Evolutionary conservation across 2,329 filamentous ascomycete genomes (phyloP), one percentile per base, ranked within the genome.

Genomic region (Colletotrichum incanum): DNA sequence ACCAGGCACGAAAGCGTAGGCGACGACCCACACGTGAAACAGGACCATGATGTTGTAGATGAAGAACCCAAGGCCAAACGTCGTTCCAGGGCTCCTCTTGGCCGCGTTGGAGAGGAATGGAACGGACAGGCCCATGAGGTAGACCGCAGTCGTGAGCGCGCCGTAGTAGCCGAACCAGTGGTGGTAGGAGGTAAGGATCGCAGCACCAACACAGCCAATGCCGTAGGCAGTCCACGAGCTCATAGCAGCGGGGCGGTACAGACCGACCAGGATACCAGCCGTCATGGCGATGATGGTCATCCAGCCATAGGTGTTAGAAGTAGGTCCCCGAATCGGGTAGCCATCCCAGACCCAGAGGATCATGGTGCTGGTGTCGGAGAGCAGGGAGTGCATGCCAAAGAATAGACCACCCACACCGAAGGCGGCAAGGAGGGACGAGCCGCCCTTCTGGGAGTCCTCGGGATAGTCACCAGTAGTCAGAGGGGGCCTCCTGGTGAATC

Each of bases 21-120:
- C 96, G 14, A 99, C 96, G 45, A 98, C 93, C 96, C 96, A 99
- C 67, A 98, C 95, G 79, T 98, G 96, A 86, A 98, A 98, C n/a
- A 99, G 89, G 5, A 98, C 92, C 84, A 98, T 85, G 77, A 98
- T 88, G 82, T 98, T 98, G 86, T 98, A 99, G 60, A 97, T 82
- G 64, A 98, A 84, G 84, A 98, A 98, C 5, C 93, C 96, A 18
- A 97, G 80, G 3, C 96, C 96, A 79, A 99, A 99, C 0, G 94
- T 94, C 34, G 88, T 87, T 6, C 91, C 94, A 0, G 95, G 95
- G 63, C 87, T 92, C 80, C 94, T 93, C 78, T 92, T 92, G 34
- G 94, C 89, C 34, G 94, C 95, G 64, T 93, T 92, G 18, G 87
- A 86, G 73, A 99, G 90, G 52, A 99, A 83, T 0, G 93, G 90